These are phyloP conservation scores for Pseudohalonectria lignicola DNA, from an alignment of 2,329 filamentous ascomycete species.

Conservation along the genomic window DNA sequence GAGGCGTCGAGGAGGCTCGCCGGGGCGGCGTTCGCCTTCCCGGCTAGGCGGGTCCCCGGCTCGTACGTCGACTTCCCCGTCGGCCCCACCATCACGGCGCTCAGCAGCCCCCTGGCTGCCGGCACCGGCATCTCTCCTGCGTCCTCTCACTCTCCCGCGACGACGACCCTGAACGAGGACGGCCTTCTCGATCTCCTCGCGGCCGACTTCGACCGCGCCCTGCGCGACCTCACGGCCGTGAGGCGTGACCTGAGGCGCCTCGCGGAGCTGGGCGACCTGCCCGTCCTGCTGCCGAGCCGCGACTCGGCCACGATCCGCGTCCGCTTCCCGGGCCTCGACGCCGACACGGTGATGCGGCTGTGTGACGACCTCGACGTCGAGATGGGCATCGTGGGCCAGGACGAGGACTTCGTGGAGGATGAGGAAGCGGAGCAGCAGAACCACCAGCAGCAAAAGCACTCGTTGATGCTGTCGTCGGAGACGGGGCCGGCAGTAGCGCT, in stretches of 20 bases:
- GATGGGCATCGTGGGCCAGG: constrained; percentile 68
- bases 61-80: constrained; percentile 83
- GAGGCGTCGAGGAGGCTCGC: constrained; percentile 59
- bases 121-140: too few species aligned
- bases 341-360: constrained; percentile 66
- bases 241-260: constrained; percentile 74
- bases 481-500: too few species aligned
- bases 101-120: constrained; percentile 34
- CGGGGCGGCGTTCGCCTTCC: constrained; percentile 23
- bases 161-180: constrained; percentile 63
- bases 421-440: too few species aligned
- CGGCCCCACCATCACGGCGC: constrained; percentile 79
- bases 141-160: too few species aligned
- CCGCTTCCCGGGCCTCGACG: constrained; percentile 85
- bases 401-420: constrained; percentile 55
- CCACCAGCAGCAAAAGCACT: too few species aligned
- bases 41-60: constrained; percentile 51
- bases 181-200: constrained; percentile 79
- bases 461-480: too few species aligned
- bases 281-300: constrained; percentile 59
- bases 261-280: constrained; percentile 69
- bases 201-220: constrained; percentile 74
- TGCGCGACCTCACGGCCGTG: constrained; percentile 72
- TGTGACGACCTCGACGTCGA: constrained; percentile 82
- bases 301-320: constrained; percentile 54